Base-by-base conservation (phyloP, 2,329 filamentous ascomycete genomes). In the Diaporthe longicolla region DNA sequence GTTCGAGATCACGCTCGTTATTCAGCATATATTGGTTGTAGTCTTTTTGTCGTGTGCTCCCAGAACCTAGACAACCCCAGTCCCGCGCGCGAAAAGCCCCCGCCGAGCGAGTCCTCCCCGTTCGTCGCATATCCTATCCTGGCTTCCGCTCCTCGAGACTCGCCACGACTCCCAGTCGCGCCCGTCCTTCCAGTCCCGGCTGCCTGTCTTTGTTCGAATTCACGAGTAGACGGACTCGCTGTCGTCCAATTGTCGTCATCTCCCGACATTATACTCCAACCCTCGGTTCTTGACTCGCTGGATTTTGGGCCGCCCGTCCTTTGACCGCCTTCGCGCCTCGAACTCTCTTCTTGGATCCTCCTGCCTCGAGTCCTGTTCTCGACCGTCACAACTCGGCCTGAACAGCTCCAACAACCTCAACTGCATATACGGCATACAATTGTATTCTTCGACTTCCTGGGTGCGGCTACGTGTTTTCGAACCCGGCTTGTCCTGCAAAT, bases 1-100 rank as follows among this genome's bases (percentile, higher is more conserved):
- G 69, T 72, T 72, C 72, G 68, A 58, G 66, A 74, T 69, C 69
- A 75, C 73, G 72, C 72, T 76, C 75, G 68, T 76, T 76, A 70
- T 66, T 63, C 73, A 70, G 69, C 63, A 76, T 75, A 69, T 73
- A 73, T 70, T 45, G 45, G 66, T 75, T 71, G 65, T 68, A 58
- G 57, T 74, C 59, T 70, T 70, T 71, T 59, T 71, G 48, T 63
- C 48, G 54, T 29, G 63, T 68, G 48, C 63, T 68, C 55, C 35
- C 37, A 19, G 61, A 61, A 70, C 70, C 66, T 70, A 74, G 37
- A 61, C 54, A 55, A 35, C 26, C 19, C n/a, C 29, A 45, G 15
- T n/a, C 45, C 66, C 55, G 52, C 73, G 52, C 73, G 74, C 43
- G 65, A 70, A 71, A 71, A 61, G 21, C 66, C 54, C 54, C 48